These are phyloP conservation scores for Sonneratia alba DNA, from an alignment of 345 rosid genomes.

Conservation along the genomic window DNA sequence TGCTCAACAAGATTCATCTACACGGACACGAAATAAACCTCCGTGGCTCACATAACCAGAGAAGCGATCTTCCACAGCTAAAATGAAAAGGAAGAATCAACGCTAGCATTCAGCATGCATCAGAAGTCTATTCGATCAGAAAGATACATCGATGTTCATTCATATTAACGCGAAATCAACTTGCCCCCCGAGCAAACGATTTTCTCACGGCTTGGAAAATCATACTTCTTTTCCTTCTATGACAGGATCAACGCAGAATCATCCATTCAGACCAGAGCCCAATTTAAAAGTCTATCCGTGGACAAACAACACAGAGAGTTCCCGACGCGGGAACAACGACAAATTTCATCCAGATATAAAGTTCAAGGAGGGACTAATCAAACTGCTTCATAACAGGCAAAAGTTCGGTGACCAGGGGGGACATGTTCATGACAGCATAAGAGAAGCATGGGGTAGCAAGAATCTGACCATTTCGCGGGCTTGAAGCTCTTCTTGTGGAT, in stretches of 20 bases:
- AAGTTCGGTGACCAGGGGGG: no score
- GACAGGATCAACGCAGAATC: not conserved
- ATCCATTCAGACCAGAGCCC: not conserved
- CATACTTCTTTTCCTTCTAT: not conserved
- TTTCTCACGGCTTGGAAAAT: no score
- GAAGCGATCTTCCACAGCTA: not conserved
- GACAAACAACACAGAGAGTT: not conserved
- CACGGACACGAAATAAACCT: not conserved
- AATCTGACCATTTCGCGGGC: slow-evolving; percentile 51
- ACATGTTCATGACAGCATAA: not conserved
- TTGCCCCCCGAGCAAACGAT: no score
- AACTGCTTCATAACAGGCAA: no score
- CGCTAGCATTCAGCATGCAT: no score
- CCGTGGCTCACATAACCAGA: not conserved
- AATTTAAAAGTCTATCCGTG: not conserved
- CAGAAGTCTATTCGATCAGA: no score
- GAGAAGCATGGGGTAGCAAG: not conserved
- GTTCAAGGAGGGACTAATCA: no score
- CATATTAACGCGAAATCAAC: no score
- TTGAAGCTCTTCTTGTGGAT: slow-evolving; percentile 72
- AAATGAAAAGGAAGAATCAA: not conserved
- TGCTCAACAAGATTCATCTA: not conserved
- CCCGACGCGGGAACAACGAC: not conserved
- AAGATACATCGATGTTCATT: no score
- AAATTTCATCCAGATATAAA: not conserved